Percentiles rank a stretch among this genome's conserved stretches.
These are phyloP conservation scores for rapeseed (Brassica napus) DNA, from an alignment of 345 rosid genomes.

Conservation along the genomic window DNA sequence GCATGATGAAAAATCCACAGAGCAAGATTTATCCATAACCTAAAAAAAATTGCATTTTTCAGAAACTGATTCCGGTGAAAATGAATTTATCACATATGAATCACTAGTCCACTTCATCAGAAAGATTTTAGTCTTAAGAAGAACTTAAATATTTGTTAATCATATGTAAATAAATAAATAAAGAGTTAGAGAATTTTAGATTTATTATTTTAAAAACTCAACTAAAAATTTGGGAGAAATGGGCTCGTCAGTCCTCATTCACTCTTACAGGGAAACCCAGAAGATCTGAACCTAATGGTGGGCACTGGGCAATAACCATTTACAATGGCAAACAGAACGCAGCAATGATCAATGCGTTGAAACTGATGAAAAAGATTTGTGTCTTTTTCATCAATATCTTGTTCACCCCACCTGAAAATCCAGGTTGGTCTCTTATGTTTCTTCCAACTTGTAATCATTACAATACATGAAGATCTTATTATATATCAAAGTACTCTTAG, in stretches of 20 bases:
- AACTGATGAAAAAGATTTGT: slow-evolving; percentile 41
- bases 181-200: background rate
- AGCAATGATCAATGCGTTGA: slow-evolving; percentile 41
- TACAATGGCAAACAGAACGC: slow-evolving; percentile 48
- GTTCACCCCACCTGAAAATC: slow-evolving; percentile 41
- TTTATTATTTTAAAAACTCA: background rate
- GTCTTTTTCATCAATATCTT: slow-evolving; percentile 48
- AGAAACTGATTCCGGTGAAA: background rate
- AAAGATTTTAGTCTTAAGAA: background rate
- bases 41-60: background rate
- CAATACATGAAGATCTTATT: slow-evolving; percentile 14
- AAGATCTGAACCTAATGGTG: slow-evolving; percentile 37
- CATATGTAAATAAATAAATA: background rate
- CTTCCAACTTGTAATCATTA: slow-evolving; percentile 32
- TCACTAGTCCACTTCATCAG: background rate
- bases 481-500: slow-evolving; percentile 21
- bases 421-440: slow-evolving; percentile 40
- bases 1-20: background rate
- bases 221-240: background rate
- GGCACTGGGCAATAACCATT: slow-evolving; percentile 39
- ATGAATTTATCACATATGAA: background rate
- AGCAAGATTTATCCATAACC: background rate
- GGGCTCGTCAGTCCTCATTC: slow-evolving; percentile 25
- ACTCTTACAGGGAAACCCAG: slow-evolving; percentile 20
- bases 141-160: no score